These are phyloP conservation scores for Lodderomyces pseudojiufengensis DNA, from an alignment of 1,139 yeast species.

Conservation along the genomic window DNA sequence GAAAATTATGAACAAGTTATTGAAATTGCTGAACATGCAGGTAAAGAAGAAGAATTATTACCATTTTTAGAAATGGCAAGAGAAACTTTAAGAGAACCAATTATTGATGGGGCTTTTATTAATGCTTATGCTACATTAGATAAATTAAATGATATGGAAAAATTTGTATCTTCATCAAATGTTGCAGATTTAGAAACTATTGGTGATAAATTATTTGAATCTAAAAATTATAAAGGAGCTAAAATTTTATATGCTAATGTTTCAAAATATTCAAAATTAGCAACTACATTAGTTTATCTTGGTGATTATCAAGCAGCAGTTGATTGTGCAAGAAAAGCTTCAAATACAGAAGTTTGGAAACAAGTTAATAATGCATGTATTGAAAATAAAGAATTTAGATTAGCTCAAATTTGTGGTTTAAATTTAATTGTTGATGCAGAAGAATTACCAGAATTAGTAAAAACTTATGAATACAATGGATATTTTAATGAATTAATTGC, in stretches of 20 bases:
- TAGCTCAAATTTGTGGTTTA: conserved; percentile 98
- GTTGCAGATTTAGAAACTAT: conserved; percentile 90
- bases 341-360: conserved; percentile 92
- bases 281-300: conserved; percentile 89
- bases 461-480: conserved; percentile 84
- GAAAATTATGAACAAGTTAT: conserved; percentile 87
- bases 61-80: conserved; percentile 93
- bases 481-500: conserved; percentile 89
- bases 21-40: conserved; percentile 93
- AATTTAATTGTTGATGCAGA: conserved; percentile 96
- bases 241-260: conserved; percentile 81
- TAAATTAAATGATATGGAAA: conserved; percentile 76
- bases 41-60: conserved; percentile 90
- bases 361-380: conserved; percentile 96
- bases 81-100: conserved; percentile 83
- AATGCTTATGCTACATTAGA: conserved; percentile 81
- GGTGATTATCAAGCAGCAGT: conserved; percentile 95
- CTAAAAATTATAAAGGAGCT: conserved; percentile 87
- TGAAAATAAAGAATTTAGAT: conserved; percentile 89
- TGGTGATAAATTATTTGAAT: conserved; percentile 86
- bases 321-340: conserved; percentile 98
- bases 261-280: conserved; percentile 92
- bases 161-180: conserved; percentile 77
- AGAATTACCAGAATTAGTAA: conserved; percentile 87
- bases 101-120: conserved; percentile 87